phyloP scores from a whole-genome alignment of 169 alveolate genomes.

The Plasmodium coatneyi region DNA sequence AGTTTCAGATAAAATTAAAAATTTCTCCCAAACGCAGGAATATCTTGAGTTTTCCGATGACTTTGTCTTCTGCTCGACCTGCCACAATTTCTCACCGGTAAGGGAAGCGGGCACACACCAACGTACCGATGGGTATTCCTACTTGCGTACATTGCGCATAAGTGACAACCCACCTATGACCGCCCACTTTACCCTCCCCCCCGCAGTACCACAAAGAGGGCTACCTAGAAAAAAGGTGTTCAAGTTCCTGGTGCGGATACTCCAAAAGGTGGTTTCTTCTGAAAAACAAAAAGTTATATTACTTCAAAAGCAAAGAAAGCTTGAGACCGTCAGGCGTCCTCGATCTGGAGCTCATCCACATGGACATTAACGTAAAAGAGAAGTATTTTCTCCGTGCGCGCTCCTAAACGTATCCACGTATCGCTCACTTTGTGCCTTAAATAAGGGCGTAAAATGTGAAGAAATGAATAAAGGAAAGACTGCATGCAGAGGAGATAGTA shows the following conservation, averaged over 20 bases:
- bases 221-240: constrained; percentile 58
- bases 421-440: background rate
- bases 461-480: background rate
- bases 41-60: constrained; percentile 46
- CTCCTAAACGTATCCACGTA: background rate
- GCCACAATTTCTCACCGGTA: constrained; percentile 45
- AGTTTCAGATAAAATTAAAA: background rate
- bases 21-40: background rate
- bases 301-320: constrained; percentile 54
- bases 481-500: background rate
- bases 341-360: constrained; percentile 72
- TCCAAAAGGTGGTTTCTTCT: constrained; percentile 76
- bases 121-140: background rate
- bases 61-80: constrained; percentile 35
- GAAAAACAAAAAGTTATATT: constrained; percentile 74
- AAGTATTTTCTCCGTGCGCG: background rate
- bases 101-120: background rate
- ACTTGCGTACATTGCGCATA: background rate
- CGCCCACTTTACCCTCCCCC: background rate
- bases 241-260: constrained; percentile 67
- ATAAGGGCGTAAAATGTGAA: background rate
- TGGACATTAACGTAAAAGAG: constrained; percentile 72
- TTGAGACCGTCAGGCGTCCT: constrained; percentile 75
- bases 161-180: background rate
- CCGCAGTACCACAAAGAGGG: constrained; percentile 64